Evolutionary conservation across 768 basidiomycete species (phyloP).

Genomic region (Mycena albidolilacea): DNA sequence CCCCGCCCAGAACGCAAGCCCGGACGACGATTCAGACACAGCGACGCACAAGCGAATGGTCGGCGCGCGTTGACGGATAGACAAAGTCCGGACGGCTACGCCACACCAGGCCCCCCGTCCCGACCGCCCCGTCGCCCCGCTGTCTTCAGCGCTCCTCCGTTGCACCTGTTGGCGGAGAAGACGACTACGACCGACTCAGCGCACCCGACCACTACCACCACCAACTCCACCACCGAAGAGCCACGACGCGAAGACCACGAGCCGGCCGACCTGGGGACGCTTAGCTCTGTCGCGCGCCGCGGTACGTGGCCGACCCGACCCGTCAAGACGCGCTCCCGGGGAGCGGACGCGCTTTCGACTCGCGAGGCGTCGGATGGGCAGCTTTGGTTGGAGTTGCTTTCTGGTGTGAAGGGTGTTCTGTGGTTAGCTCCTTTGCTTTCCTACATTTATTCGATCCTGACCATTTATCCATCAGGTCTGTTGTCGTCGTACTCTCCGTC

Average conservation of each 20-base stretch:
- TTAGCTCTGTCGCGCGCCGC: slow-evolving; percentile 19
- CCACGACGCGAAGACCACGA: slow-evolving; percentile 26
- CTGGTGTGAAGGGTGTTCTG: slow-evolving; percentile 6
- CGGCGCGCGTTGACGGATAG: background rate
- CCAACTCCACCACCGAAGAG: slow-evolving; percentile 1
- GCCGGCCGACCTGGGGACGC: slow-evolving; percentile 18
- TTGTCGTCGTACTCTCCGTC: background rate
- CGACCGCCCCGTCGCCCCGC: slow-evolving; percentile 11
- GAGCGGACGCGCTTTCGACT: slow-evolving; percentile 29
- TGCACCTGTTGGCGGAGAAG: slow-evolving; percentile 11
- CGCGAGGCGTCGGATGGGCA: slow-evolving; percentile 28
- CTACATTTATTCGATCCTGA: slow-evolving; percentile 1
- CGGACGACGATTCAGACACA: background rate
- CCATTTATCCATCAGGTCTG: background rate
- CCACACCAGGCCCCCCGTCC: background rate
- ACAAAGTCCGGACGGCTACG: background rate
- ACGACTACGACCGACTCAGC: slow-evolving; percentile 4
- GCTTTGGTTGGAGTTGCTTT: slow-evolving; percentile 8
- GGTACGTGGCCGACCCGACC: slow-evolving; percentile 24
- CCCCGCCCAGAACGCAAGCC: background rate
- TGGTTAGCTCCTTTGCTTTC: background rate
- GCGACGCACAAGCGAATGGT: background rate
- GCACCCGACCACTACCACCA: background rate
- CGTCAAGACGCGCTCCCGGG: slow-evolving; percentile 17
- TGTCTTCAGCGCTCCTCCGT: background rate